Evolutionary conservation across 768 basidiomycete species (phyloP).

Genomic region (Mycena venus): DNA sequence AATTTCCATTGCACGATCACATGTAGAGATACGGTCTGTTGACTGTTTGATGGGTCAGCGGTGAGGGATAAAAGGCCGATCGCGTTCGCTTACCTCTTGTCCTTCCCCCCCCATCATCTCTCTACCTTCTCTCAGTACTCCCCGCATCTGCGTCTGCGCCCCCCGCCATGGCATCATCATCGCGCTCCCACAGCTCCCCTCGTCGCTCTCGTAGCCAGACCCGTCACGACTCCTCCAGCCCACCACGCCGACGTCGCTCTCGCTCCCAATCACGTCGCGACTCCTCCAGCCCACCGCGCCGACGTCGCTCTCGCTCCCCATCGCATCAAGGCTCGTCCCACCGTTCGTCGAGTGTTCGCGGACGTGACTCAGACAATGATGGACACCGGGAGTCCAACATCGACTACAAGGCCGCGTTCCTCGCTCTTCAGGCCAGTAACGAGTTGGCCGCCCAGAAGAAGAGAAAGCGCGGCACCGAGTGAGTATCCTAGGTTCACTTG

Average conservation of each 20-base stretch:
- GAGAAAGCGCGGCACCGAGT: not conserved
- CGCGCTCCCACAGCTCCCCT: not conserved
- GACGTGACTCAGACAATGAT: not conserved
- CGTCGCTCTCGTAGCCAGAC: not conserved
- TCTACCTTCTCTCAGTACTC: not conserved
- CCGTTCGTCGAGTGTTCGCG: not conserved
- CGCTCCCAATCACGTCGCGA: too few relatives aligned
- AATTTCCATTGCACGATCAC: not conserved
- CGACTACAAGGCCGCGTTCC: conserved; percentile 5
- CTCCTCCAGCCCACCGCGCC: too few relatives aligned
- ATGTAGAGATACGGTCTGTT: not conserved
- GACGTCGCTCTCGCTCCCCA: not conserved
- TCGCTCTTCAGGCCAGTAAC: not conserved
- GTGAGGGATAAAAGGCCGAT: not conserved
- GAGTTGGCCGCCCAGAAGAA: not conserved
- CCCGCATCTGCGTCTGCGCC: too few relatives aligned
- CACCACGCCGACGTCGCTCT: too few relatives aligned
- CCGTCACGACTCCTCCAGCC: too few relatives aligned
- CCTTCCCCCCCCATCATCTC: conserved; percentile 5
- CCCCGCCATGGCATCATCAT: too few relatives aligned
- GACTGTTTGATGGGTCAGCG: conserved; percentile 24
- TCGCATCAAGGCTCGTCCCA: not conserved
- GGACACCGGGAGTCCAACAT: not conserved
- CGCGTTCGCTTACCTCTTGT: not conserved
- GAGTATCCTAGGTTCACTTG: too few relatives aligned